These are phyloP conservation scores for Morella rubra DNA, from an alignment of 306 rosid species.

Conservation along the genomic window DNA sequence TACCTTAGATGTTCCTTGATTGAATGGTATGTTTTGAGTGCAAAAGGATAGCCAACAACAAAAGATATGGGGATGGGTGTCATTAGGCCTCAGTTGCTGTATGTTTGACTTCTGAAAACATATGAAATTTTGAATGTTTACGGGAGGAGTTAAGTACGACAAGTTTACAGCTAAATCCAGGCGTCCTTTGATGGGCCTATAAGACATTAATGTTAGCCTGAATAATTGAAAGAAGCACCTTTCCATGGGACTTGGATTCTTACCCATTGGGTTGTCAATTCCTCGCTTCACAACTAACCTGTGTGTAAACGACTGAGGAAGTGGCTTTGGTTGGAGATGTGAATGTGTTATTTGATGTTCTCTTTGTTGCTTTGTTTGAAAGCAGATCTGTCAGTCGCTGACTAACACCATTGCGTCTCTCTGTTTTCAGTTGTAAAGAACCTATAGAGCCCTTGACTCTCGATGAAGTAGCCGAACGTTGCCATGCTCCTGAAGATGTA, in stretches of 20 bases:
- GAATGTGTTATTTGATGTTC: no score
- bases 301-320: conserved; percentile 3
- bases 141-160: not conserved
- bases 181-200: not conserved
- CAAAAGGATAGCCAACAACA: not conserved
- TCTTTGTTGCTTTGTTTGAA: not conserved
- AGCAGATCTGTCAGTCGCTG: not conserved
- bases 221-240: not conserved
- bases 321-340: no score
- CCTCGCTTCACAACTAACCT: not conserved
- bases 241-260: not conserved
- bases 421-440: conserved; percentile 44
- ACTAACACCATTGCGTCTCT: not conserved
- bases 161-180: not conserved
- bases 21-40: no score
- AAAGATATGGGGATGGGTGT: not conserved
- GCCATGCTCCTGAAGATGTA: conserved; percentile 84
- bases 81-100: not conserved
- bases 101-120: not conserved
- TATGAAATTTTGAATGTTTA: not conserved
- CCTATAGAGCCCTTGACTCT: conserved; percentile 60
- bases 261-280: not conserved
- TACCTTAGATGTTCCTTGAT: not conserved
- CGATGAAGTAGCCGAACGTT: conserved; percentile 57
- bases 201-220: not conserved